phyloP scores from a whole-genome alignment of 2,329 filamentous ascomycete genomes.

The Clonostachys rosea region DNA sequence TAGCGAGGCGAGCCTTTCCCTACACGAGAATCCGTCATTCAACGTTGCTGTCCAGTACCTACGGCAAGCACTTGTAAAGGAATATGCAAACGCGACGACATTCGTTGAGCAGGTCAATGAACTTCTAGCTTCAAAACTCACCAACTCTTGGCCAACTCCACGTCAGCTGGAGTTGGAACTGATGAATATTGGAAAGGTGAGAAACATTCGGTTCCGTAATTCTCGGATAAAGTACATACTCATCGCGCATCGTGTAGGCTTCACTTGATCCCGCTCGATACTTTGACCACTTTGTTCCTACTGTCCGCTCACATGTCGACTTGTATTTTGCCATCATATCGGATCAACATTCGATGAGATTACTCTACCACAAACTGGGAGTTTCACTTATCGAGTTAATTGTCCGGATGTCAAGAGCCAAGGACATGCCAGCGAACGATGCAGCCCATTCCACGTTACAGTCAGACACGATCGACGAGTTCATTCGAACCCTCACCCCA shows the following conservation, averaged over 20 bases:
- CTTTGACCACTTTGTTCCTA: constrained; percentile 34
- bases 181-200: constrained; percentile 44
- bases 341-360: constrained; percentile 19
- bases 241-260: constrained; percentile 3
- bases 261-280: constrained; percentile 19
- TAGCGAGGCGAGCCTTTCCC: constrained; percentile 18
- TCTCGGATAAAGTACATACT: background rate
- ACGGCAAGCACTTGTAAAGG: constrained; percentile 25
- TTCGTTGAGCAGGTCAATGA: constrained; percentile 25
- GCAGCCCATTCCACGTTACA: too few relatives aligned
- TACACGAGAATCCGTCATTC: constrained; percentile 22
- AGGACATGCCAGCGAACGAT: too few relatives aligned
- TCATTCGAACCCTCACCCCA: too few relatives aligned
- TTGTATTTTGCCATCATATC: constrained; percentile 28
- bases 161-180: constrained; percentile 47
- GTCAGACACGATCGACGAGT: too few relatives aligned
- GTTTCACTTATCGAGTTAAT: too few relatives aligned
- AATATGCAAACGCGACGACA: constrained; percentile 20
- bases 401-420: too few relatives aligned
- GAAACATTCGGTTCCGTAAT: constrained; percentile 1
- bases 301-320: constrained; percentile 35
- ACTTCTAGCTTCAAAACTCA: constrained; percentile 26
- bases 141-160: constrained; percentile 29
- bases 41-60: constrained; percentile 25
- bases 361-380: constrained; percentile 30